These are phyloP conservation scores for Termitomyces eurrhizus DNA, from an alignment of 768 basidiomycete genomes.

Conservation along the genomic window DNA sequence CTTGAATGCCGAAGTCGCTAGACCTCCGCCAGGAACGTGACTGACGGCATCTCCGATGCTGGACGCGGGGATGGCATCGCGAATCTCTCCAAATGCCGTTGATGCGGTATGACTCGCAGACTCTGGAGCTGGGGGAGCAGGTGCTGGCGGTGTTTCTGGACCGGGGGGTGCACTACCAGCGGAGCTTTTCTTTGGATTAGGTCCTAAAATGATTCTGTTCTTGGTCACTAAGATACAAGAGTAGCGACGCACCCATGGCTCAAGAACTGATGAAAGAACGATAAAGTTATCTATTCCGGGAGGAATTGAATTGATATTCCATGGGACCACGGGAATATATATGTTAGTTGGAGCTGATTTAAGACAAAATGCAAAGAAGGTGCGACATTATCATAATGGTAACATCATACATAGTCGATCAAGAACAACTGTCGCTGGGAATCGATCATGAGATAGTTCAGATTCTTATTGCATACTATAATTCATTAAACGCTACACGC, in stretches of 20 bases:
- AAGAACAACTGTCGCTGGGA: too few species aligned
- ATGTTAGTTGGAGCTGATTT: neutral
- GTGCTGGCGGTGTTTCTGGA: neutral
- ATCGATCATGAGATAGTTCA: too few species aligned
- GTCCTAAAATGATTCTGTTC: neutral
- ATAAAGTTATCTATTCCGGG: neutral
- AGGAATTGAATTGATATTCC: neutral
- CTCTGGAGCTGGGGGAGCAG: neutral
- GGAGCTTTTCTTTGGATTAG: neutral
- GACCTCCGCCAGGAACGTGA: neutral
- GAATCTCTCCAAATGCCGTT: neutral
- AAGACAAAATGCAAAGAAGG: neutral
- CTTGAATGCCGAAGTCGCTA: conserved; percentile 7
- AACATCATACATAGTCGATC: neutral
- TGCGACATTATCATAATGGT: neutral
- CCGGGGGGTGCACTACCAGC: neutral
- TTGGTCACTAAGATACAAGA: neutral
- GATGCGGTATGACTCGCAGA: neutral
- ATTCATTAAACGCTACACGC: neutral
- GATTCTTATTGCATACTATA: too few species aligned
- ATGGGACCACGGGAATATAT: neutral
- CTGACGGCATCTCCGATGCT: neutral
- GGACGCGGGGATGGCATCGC: neutral
- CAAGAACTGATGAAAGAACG: neutral
- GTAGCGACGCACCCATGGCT: neutral